Evolutionary conservation across 257 asterid species (phyloP).

Genomic region (Solanum sitiens): DNA sequence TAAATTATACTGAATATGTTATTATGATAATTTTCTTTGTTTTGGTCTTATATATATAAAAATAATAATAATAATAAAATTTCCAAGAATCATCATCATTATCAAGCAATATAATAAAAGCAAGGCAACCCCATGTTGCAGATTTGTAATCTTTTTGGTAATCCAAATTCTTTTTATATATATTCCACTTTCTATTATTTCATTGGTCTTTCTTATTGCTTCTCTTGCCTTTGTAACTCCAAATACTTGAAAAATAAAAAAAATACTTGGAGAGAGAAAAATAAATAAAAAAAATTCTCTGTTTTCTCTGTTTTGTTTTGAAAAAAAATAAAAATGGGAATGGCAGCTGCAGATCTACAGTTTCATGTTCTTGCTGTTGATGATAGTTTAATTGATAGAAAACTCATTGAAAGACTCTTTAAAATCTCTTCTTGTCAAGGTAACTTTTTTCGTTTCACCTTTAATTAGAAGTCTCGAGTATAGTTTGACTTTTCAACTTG

Average conservation of each 20-base stretch:
- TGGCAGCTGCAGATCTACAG: slow-evolving; percentile 26
- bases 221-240: slow-evolving; percentile 47
- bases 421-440: slow-evolving; percentile 39
- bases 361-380: slow-evolving; percentile 47
- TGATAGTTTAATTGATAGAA: slow-evolving; percentile 35
- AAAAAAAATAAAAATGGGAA: slow-evolving; percentile 11
- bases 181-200: neutral
- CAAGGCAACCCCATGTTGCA: neutral
- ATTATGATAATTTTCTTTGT: neutral
- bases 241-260: slow-evolving; percentile 20
- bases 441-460: neutral
- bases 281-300: too few species aligned
- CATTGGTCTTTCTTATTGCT: slow-evolving; percentile 22
- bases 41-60: neutral
- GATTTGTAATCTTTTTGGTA: slow-evolving; percentile 1
- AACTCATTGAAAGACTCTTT: slow-evolving; percentile 37
- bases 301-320: neutral
- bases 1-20: too few species aligned
- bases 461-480: neutral
- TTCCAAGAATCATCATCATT: neutral
- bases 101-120: neutral
- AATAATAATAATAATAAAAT: too few species aligned
- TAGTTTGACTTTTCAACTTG: neutral
- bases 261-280: slow-evolving; percentile 17
- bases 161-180: slow-evolving; percentile 1